Percentiles rank a stretch among this genome's conserved stretches.
phyloP scores from a whole-genome alignment of 2,329 filamentous ascomycete genomes.

The Cordyceps pruinosa region DNA sequence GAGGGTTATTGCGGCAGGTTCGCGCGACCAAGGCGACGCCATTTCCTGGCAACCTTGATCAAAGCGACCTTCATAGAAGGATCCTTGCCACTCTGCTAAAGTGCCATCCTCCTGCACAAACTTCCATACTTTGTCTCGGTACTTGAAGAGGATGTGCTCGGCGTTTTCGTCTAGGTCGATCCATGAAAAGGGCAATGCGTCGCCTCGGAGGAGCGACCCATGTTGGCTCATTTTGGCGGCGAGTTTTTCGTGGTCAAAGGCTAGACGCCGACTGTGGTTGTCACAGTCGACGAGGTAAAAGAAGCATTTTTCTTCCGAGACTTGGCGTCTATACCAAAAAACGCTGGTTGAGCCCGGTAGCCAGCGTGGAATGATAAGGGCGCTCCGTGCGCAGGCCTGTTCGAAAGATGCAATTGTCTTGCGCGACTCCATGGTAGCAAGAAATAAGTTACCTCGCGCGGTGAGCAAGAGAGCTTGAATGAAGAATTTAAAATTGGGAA shows the following conservation, averaged over 20 bases:
- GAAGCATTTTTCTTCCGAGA: constrained; percentile 12
- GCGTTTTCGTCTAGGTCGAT: constrained; percentile 16
- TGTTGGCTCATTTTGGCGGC: constrained; percentile 15
- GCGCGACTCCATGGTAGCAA: background rate
- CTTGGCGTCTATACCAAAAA: constrained; percentile 22
- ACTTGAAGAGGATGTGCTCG: constrained; percentile 17
- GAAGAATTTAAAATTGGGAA: background rate
- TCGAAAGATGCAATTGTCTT: background rate
- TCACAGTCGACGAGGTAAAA: constrained; percentile 19
- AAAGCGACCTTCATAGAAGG: constrained; percentile 11
- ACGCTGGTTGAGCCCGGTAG: constrained; percentile 13
- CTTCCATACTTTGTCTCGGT: constrained; percentile 16
- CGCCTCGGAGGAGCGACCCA: constrained; percentile 4
- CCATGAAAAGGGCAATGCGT: constrained; percentile 19
- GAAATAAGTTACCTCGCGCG: background rate
- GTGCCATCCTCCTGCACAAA: constrained; percentile 14
- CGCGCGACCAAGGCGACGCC: constrained; percentile 15
- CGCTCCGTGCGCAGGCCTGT: background rate
- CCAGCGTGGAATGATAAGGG: constrained; percentile 17
- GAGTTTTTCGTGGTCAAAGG: constrained; percentile 20
- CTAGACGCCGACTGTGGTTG: constrained; percentile 11
- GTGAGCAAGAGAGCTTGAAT: background rate
- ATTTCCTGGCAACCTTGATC: constrained; percentile 16
- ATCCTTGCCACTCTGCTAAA: constrained; percentile 17
- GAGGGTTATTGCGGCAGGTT: constrained; percentile 17